Evolutionary conservation across 257 asterid genomes (phyloP).

Genomic region (Fraxinus cuspidata): DNA sequence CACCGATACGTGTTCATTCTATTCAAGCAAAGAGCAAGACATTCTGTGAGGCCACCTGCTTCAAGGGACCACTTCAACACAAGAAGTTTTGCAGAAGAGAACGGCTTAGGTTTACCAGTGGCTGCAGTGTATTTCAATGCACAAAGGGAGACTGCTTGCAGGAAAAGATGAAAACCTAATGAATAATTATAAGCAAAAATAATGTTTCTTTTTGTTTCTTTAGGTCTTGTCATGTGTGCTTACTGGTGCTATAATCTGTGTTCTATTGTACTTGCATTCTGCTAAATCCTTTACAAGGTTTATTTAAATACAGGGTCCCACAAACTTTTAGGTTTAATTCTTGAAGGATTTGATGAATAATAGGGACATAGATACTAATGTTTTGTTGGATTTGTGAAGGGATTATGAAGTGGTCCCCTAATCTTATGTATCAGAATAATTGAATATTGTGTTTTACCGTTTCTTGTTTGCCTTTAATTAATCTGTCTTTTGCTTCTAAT

Average conservation of each 20-base stretch:
- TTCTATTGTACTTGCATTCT: neutral
- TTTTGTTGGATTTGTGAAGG: conserved; percentile 1
- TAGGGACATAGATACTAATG: conserved; percentile 3
- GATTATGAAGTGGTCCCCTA: conserved; percentile 33
- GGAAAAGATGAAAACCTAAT: conserved; percentile 55
- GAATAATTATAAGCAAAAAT: neutral
- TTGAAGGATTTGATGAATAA: conserved; percentile 28
- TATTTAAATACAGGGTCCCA: conserved; percentile 20
- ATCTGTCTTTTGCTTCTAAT: too few species aligned
- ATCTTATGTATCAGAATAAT: conserved; percentile 22
- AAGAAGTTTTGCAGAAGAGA: conserved; percentile 54
- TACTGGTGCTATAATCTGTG: neutral
- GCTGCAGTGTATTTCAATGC: conserved; percentile 86
- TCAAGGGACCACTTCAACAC: conserved; percentile 74
- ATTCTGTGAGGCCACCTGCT: conserved; percentile 55
- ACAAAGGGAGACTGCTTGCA: conserved; percentile 86
- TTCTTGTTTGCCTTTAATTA: too few species aligned
- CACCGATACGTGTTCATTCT: conserved; percentile 76
- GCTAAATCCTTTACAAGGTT: conserved; percentile 12
- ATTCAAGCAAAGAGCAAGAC: conserved; percentile 69
- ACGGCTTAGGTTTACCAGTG: conserved; percentile 71
- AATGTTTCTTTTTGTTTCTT: neutral
- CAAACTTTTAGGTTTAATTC: conserved; percentile 20
- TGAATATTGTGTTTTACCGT: neutral
- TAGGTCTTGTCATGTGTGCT: neutral